Evolutionary conservation across 805 yeast genomes (phyloP), one percentile per base, ranked within the genome.

Genomic region (Hanseniaspora nectarophila): DNA sequence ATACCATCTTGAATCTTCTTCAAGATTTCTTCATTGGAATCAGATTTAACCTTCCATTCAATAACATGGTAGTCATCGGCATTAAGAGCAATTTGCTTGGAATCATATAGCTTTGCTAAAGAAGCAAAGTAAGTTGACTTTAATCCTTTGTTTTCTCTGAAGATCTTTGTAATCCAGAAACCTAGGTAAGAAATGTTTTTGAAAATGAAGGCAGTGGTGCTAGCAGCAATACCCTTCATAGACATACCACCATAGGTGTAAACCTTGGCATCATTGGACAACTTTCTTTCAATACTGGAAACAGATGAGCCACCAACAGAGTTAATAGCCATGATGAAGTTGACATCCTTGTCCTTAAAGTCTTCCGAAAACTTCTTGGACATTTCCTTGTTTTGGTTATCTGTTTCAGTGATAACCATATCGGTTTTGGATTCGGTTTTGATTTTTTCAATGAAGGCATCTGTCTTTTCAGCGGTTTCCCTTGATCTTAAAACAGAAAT

Each of bases 201-300:
- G 73, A 92, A 92, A 57, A 92, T 89, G 63, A 85, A 85, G 55
- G 85, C 70, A 0, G 95, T 78, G 0, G 96, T 87, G 37, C 97
- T 96, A 53, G 92, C 67, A n/a, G 78, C 76, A 10, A 92, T 94
- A 1, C 98, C 98, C 68, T 86, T 89, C 73, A 82, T 80, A 3
- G 97, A 86, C 98, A 92, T 92, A 35, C 95, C 97, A 32, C 99
- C 99, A 63, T 92, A 92, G 1, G 97, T 87, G 59, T 88, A 77
- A 72, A 92, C 70, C 45, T 80, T 75, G 1, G 92, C 95, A 59
- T 85, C 78, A 15, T 71, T 68, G 35, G 78, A 80, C 53, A 92
- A 73, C 64, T 88, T 90, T 58, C 96, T 75, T 9, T 95, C 90
- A 59, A 92, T 73, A 39, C 82, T 82, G 0, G 95, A 73, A 20